phyloP scores from a whole-genome alignment of 108 stramenopile species.

The Stephanodiscus minutulus region DNA sequence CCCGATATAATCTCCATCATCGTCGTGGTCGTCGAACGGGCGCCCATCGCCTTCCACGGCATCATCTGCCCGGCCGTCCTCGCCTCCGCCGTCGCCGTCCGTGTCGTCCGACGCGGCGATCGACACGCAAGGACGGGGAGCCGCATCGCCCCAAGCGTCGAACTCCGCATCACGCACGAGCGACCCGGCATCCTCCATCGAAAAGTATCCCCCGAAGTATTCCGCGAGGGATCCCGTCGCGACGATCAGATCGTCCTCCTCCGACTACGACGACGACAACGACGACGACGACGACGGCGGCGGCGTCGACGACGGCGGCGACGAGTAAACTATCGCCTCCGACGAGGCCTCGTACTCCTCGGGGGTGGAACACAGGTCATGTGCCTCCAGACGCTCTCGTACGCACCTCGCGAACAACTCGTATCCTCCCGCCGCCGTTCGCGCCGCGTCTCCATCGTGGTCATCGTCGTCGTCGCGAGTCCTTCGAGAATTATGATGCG shows the following conservation, averaged over 20 bases:
- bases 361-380: constrained; percentile 22
- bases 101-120: not conserved
- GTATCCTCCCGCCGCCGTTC: too few relatives aligned
- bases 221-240: constrained; percentile 10
- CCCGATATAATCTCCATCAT: constrained; percentile 43
- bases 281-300: not conserved
- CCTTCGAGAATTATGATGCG: too few relatives aligned
- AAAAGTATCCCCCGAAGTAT: constrained; percentile 22
- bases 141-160: constrained; percentile 23
- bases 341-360: constrained; percentile 15
- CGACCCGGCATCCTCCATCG: constrained; percentile 3
- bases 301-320: not conserved
- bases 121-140: not conserved
- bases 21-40: constrained; percentile 19
- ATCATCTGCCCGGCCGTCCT: not conserved
- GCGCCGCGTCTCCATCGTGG: too few relatives aligned
- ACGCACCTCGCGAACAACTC: constrained; percentile 5
- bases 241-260: constrained; percentile 12
- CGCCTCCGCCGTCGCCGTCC: constrained; percentile 1
- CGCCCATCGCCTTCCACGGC: constrained; percentile 22
- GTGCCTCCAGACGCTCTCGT: not conserved
- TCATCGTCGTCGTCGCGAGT: too few relatives aligned
- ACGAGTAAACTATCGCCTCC: constrained; percentile 14
- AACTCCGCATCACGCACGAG: constrained; percentile 9
- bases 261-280: too few relatives aligned